Evolutionary conservation across 2,329 filamentous ascomycete species (phyloP).

Genomic region (Gremmenia infestans): DNA sequence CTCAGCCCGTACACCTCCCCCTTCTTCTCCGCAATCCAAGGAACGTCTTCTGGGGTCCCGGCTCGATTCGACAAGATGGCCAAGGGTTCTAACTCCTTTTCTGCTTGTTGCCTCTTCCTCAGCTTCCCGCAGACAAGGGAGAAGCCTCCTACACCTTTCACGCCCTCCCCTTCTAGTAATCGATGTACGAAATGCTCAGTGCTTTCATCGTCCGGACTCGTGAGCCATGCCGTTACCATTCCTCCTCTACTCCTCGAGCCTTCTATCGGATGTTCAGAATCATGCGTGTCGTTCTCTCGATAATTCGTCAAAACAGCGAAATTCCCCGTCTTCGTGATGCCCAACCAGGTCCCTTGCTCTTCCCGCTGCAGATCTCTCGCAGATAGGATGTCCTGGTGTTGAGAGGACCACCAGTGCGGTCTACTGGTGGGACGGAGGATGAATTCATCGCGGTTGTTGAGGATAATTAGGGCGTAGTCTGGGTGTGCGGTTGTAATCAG

Average conservation of each 20-base stretch:
- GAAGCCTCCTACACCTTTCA: conserved; percentile 61
- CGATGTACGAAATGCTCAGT: conserved; percentile 47
- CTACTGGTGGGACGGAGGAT: conserved; percentile 59
- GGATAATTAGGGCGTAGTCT: conserved; percentile 65
- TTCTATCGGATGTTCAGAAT: conserved; percentile 47
- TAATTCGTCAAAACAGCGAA: conserved; percentile 65
- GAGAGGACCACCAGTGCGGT: conserved; percentile 54
- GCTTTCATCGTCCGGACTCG: conserved; percentile 42
- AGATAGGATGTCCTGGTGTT: conserved; percentile 44
- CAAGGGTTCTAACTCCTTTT: conserved; percentile 40
- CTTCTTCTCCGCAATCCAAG: conserved; percentile 49
- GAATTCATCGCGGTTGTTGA: conserved; percentile 76
- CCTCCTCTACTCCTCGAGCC: conserved; percentile 55
- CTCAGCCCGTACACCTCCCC: conserved; percentile 55
- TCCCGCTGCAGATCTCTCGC: conserved; percentile 56
- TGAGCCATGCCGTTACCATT: conserved; percentile 60
- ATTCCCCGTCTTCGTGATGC: conserved; percentile 53
- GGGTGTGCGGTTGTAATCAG: conserved; percentile 72
- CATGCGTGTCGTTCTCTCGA: conserved; percentile 48
- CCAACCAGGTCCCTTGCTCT: conserved; percentile 63
- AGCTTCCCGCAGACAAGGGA: conserved; percentile 62
- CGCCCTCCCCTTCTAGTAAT: conserved; percentile 46
- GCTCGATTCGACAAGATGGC: conserved; percentile 60
- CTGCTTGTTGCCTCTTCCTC: conserved; percentile 29
- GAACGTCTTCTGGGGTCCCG: conserved; percentile 48